phyloP scores from a whole-genome alignment of 345 rosid genomes.

The Cardamine chenopodiifolia region DNA sequence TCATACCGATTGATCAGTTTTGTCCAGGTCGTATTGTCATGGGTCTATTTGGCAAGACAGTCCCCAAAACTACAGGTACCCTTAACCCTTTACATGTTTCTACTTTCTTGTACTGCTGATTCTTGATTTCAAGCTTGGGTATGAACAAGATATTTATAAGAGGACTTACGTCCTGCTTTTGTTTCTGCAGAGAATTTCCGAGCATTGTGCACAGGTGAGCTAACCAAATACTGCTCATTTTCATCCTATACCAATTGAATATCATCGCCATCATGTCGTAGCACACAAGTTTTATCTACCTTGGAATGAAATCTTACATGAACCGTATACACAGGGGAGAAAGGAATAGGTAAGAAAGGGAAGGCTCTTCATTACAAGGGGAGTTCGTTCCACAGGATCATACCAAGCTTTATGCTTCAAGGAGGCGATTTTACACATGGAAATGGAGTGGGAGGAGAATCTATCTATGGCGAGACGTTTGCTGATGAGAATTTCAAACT shows the following conservation, averaged over 20 bases:
- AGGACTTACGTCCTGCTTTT: constrained; percentile 10
- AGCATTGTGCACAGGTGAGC: constrained; percentile 88
- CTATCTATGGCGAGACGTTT: constrained; percentile 92
- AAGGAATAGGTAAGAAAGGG: constrained; percentile 85
- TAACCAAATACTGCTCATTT: neutral
- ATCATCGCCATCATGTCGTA: neutral
- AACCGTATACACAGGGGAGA: constrained; percentile 60
- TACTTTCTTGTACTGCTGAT: neutral
- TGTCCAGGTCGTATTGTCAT: constrained; percentile 78
- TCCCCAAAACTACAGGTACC: constrained; percentile 91
- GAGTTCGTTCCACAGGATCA: constrained; percentile 82
- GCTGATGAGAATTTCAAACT: constrained; percentile 93
- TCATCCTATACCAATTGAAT: neutral
- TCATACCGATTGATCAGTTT: neutral
- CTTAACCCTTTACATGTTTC: constrained; percentile 10
- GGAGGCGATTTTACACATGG: constrained; percentile 95
- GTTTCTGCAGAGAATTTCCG: constrained; percentile 85
- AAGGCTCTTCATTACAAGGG: constrained; percentile 89
- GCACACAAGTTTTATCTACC: neutral
- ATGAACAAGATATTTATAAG: neutral
- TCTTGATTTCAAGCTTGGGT: constrained; percentile 1
- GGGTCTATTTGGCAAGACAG: constrained; percentile 92
- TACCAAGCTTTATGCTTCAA: constrained; percentile 92
- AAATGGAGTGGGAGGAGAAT: constrained; percentile 93
- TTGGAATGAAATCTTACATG: constrained; percentile 9